Conservation (phyloP, 2,329 filamentous ascomycete genomes). For the Nemania sp. region DNA sequence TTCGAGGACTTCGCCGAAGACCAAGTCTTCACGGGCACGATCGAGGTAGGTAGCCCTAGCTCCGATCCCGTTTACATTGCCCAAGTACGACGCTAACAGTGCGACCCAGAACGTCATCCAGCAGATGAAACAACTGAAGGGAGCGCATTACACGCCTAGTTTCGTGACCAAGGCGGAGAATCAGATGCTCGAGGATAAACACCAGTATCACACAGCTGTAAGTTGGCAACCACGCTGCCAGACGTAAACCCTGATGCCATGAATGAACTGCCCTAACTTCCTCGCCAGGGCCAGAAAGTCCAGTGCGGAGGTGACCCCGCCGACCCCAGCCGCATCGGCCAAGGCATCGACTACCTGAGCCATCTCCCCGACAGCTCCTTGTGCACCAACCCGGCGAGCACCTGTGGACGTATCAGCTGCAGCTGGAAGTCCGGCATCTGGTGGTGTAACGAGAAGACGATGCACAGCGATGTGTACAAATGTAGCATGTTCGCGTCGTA, state of each 20-base stretch:
- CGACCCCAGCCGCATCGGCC: neutral
- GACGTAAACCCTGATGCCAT: neutral
- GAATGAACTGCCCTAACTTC: neutral
- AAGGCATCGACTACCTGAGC: slow-evolving; percentile 3
- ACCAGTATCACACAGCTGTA: neutral
- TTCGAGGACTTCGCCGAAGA: slow-evolving; percentile 11
- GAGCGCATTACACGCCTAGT: slow-evolving; percentile 4
- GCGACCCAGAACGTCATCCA: neutral
- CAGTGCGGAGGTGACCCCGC: neutral
- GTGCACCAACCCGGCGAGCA: neutral
- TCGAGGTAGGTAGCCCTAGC: slow-evolving; percentile 3
- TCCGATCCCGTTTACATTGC: neutral
- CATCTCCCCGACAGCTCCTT: neutral
- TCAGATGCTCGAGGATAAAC: neutral
- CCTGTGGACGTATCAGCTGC: slow-evolving; percentile 19
- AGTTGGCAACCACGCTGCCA: neutral
- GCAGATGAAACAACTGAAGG: slow-evolving; percentile 20
- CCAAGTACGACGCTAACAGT: neutral
- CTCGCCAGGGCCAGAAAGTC: neutral
- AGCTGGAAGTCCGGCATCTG: slow-evolving; percentile 10
- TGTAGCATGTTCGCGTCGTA: slow-evolving; percentile 9
- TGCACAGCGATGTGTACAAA: neutral
- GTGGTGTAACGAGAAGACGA: neutral
- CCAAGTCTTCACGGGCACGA: slow-evolving; percentile 17
- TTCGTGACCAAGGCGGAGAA: slow-evolving; percentile 2